Evolutionary conservation across 768 basidiomycete species (phyloP).

Genomic region (Mrakia frigida): DNA sequence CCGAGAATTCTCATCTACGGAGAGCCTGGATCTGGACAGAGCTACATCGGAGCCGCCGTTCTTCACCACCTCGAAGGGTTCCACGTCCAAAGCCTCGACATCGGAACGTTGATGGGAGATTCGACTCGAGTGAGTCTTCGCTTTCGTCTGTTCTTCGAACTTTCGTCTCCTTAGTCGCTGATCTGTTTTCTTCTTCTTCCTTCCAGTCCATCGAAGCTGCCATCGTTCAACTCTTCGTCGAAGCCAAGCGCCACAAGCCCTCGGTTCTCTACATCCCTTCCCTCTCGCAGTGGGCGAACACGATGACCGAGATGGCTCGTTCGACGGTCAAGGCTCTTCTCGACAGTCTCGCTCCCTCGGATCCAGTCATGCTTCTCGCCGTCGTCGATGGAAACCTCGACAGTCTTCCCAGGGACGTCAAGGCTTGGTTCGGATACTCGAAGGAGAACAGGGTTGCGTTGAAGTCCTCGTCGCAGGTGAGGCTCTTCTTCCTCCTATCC

Average conservation of each 20-base stretch:
- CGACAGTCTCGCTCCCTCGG: constrained; percentile 81
- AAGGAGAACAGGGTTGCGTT: constrained; percentile 71
- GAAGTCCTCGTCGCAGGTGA: constrained; percentile 49
- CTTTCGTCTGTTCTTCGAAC: neutral
- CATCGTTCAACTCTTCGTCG: constrained; percentile 88
- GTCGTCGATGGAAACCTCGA: constrained; percentile 72
- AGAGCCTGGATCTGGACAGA: constrained; percentile 79
- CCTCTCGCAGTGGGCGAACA: constrained; percentile 73
- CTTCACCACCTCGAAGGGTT: constrained; percentile 93
- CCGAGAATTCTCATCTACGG: constrained; percentile 83
- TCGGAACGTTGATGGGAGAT: constrained; percentile 81
- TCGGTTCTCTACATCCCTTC: constrained; percentile 93
- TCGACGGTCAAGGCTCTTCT: constrained; percentile 84
- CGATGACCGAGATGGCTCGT: constrained; percentile 76
- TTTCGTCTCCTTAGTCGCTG: neutral
- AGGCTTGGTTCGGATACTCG: constrained; percentile 77
- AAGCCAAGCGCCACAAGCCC: constrained; percentile 94
- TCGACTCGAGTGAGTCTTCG: constrained; percentile 66
- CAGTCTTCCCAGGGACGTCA: constrained; percentile 72
- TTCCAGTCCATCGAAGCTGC: constrained; percentile 79
- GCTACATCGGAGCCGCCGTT: constrained; percentile 80
- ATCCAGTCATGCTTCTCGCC: constrained; percentile 87
- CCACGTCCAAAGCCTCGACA: constrained; percentile 87
- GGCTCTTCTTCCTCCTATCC: constrained; percentile 19
- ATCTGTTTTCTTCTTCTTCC: neutral